Percentiles rank a stretch among this genome's conserved stretches.
Conservation (phyloP, 345 rosid genomes). For the Populus tremula region DNA sequence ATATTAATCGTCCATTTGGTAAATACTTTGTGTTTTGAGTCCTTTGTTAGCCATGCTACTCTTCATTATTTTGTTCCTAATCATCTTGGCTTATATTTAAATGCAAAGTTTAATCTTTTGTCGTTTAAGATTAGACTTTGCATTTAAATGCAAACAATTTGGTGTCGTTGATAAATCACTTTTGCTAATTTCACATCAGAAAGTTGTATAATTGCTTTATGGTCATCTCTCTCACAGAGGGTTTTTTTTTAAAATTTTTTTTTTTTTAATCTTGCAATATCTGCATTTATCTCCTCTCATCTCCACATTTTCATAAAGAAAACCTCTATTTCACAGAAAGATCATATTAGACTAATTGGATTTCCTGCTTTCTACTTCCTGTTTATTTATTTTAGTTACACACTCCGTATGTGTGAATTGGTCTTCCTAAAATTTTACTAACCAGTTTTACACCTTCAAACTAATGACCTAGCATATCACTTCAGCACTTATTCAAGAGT, state of each 20-base stretch:
- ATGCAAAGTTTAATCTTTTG: too few species aligned
- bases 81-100: not conserved
- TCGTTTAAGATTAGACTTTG: not conserved
- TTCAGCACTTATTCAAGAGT: not conserved
- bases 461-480: not conserved
- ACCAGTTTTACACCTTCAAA: not conserved
- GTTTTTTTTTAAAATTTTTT: too few species aligned
- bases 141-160: not conserved
- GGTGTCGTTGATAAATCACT: not conserved
- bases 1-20: conserved; percentile 80
- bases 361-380: not conserved
- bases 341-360: not conserved
- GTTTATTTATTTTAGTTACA: not conserved
- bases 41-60: not conserved
- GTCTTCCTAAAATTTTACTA: not conserved
- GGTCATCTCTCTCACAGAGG: not conserved
- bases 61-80: not conserved
- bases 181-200: not conserved
- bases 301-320: not conserved
- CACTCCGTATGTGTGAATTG: not conserved
- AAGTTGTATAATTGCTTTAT: not conserved
- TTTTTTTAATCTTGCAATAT: not conserved
- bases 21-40: not conserved
- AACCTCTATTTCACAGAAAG: not conserved
- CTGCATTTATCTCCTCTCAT: not conserved